Percentiles rank a stretch among this genome's conserved stretches.
Evolutionary conservation across 2,329 filamentous ascomycete species (phyloP).

Genomic region (Sporothrix euskadiensis): DNA sequence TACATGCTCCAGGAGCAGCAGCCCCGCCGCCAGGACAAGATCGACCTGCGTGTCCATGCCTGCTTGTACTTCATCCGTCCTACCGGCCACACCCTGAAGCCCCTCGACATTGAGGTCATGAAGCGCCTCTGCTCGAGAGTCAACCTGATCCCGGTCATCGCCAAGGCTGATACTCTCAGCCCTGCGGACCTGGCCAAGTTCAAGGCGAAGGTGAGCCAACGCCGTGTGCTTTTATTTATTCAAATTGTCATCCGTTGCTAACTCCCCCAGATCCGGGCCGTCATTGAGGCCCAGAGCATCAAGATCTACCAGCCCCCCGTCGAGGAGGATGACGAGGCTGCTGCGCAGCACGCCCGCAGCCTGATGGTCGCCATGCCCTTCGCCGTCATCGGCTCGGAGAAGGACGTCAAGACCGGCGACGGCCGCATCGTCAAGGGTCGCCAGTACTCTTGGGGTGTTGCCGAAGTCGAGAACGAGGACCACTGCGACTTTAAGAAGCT

Average conservation of each 20-base stretch:
- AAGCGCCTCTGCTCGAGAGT: conserved; percentile 97
- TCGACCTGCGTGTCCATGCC: conserved; percentile 96
- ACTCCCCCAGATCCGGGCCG: conserved; percentile 72
- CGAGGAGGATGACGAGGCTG: conserved; percentile 97
- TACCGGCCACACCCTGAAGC: conserved; percentile 97
- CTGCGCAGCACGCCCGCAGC: conserved; percentile 89
- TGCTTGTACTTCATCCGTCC: conserved; percentile 99
- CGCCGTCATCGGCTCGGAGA: conserved; percentile 97
- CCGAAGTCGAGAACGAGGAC: conserved; percentile 99
- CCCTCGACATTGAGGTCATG: conserved; percentile 99
- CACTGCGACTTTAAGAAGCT: conserved; percentile 99
- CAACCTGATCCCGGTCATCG: conserved; percentile 96
- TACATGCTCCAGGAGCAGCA: conserved; percentile 99
- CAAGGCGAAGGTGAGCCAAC: conserved; percentile 74
- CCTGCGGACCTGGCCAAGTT: conserved; percentile 87
- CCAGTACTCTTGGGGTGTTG: conserved; percentile 99
- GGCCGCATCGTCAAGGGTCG: conserved; percentile 97
- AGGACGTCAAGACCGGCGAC: conserved; percentile 95
- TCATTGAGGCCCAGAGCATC: conserved; percentile 97
- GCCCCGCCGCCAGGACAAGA: conserved; percentile 96
- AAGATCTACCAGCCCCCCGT: conserved; percentile 98
- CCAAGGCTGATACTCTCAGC: conserved; percentile 97
- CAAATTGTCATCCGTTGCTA: not conserved
- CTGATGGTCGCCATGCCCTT: conserved; percentile 98
- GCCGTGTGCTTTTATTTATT: not conserved